These are phyloP conservation scores for Parietaria judaica DNA, from an alignment of 306 rosid species.

Conservation along the genomic window DNA sequence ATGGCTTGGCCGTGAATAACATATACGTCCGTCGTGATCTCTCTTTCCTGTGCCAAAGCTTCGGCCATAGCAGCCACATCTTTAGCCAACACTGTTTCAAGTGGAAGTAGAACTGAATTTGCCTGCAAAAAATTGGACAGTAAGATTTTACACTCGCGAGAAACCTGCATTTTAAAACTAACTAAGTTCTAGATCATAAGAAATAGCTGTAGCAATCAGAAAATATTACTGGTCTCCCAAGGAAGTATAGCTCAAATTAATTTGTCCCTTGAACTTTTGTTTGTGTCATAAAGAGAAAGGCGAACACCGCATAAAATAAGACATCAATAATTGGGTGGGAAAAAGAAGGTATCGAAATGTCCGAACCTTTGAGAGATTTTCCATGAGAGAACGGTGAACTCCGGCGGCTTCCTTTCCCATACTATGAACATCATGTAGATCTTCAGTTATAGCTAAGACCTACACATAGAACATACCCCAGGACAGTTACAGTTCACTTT, in stretches of 20 bases:
- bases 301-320: constrained; percentile 4
- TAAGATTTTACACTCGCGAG: constrained; percentile 20
- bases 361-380: constrained; percentile 69
- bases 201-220: background rate
- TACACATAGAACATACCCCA: constrained; percentile 16
- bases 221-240: background rate
- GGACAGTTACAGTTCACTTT: too few relatives aligned
- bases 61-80: constrained; percentile 89
- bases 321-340: background rate
- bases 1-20: constrained; percentile 95
- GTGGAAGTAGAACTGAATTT: constrained; percentile 79
- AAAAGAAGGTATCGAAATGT: too few relatives aligned
- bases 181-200: background rate
- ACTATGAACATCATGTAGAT: constrained; percentile 80
- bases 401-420: constrained; percentile 90
- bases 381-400: constrained; percentile 68
- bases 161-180: constrained; percentile 15
- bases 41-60: constrained; percentile 64
- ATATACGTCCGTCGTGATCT: constrained; percentile 72
- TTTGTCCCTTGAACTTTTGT: background rate
- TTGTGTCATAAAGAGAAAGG: background rate
- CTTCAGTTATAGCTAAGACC: constrained; percentile 93
- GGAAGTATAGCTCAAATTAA: background rate
- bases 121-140: constrained; percentile 43
- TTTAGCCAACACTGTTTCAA: constrained; percentile 80